These are phyloP conservation scores for Fusarium sp. DNA, from an alignment of 2,329 filamentous ascomycete genomes.

Conservation along the genomic window DNA sequence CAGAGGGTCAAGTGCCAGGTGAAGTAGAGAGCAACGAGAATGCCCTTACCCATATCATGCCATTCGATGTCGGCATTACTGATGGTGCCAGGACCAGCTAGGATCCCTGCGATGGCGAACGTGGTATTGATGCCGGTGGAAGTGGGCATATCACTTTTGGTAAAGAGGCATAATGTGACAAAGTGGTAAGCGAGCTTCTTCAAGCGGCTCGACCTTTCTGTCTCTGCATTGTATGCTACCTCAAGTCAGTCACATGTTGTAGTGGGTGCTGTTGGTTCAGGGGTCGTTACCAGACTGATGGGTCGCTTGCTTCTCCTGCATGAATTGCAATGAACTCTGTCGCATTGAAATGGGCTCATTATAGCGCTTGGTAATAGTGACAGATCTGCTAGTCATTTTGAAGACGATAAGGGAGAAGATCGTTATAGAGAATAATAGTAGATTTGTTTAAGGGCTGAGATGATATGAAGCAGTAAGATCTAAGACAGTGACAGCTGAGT, in stretches of 20 bases:
- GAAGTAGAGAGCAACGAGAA: slow-evolving; percentile 35
- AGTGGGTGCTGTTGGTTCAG: slow-evolving; percentile 7
- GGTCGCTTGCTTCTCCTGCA: neutral
- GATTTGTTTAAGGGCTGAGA: neutral
- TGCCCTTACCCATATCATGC: slow-evolving; percentile 26
- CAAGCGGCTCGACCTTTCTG: neutral
- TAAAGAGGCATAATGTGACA: slow-evolving; percentile 32
- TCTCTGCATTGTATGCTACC: slow-evolving; percentile 17
- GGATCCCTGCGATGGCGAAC: slow-evolving; percentile 30
- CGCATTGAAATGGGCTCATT: neutral
- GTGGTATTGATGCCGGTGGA: slow-evolving; percentile 34
- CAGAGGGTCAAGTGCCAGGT: slow-evolving; percentile 40
- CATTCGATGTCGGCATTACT: slow-evolving; percentile 19
- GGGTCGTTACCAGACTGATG: slow-evolving; percentile 26
- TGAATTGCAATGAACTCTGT: neutral
- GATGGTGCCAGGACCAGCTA: slow-evolving; percentile 26
- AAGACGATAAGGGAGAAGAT: neutral
- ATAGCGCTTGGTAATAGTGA: slow-evolving; percentile 7
- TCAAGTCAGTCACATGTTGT: slow-evolving; percentile 13
- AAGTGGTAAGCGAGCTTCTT: slow-evolving; percentile 26
- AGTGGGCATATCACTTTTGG: slow-evolving; percentile 34
- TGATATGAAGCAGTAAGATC: neutral
- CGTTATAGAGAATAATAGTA: neutral
- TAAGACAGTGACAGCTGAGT: neutral
- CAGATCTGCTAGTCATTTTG: slow-evolving; percentile 16